Base-by-base conservation (phyloP, 176 grass and related monocot species). In the Triticum timopheevii region DNA sequence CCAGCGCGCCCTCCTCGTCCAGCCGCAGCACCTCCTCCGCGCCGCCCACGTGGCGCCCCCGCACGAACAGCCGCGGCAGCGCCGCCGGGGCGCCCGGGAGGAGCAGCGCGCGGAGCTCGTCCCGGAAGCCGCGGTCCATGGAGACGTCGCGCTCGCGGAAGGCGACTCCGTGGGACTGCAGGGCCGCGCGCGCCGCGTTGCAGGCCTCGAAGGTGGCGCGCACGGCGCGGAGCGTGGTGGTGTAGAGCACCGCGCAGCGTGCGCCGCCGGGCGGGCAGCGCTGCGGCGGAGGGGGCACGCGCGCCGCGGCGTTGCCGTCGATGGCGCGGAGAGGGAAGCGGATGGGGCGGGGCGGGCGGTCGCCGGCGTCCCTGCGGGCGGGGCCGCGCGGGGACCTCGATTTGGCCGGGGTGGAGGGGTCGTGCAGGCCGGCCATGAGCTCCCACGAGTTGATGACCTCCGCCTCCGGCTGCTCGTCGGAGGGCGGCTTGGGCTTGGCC, bases 381-480 rank as follows among this genome's bases (percentile, higher is more conserved):
- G 15, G 64, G 7, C n/a, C 5, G 54, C 63, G 63, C 27, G 63
- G 63, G 15, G 85, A 13, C 78, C 70, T 84, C 17, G 85, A 13
- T 69, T 83, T 84, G 23, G 45, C 75, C 0, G 85, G 90, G 28
- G 90, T 90, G 81, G 77, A 76, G 16, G 88, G 82, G 66, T 91
- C 87, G 54, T 88, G 62, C 34, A 95, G 93, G 78, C 93, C 93
- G 5, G 90, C 93, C 93, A 92, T 95, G 49, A 92, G 88, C 75
- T 95, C 90, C 93, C 90, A 95, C 2, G 90, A 90, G 83, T 95
- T 95, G 85, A 95, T 92, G 74, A 95, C 86, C 86, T 95, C 54
- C 19, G 54, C 54, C 54, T 59, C 54, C 19, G 19, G 54, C 7
- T 59, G 54, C 19, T 59, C 54, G 54, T 59, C 54, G 19, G 54